Evolutionary conservation across 805 yeast species (phyloP).

Genomic region (Ascoidea asiatica): DNA sequence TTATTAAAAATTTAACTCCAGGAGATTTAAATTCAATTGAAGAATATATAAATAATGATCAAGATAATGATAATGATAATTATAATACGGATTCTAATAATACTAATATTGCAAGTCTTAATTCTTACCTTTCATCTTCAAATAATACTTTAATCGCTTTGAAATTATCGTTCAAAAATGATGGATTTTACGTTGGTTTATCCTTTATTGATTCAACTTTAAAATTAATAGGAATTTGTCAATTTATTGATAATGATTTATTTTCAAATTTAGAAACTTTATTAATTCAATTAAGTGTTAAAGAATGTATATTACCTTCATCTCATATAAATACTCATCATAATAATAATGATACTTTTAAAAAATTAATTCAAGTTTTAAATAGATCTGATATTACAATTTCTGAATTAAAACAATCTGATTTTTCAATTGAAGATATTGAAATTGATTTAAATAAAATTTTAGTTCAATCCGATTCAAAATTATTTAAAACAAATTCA

Average conservation of each 20-base stretch:
- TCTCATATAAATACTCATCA: conserved; percentile 27
- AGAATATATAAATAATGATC: conserved; percentile 40
- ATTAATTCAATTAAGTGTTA: conserved; percentile 78
- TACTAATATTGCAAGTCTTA: neutral
- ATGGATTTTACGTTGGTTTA: conserved; percentile 51
- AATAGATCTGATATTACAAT: conserved; percentile 69
- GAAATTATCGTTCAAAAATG: conserved; percentile 24
- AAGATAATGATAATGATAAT: conserved; percentile 39
- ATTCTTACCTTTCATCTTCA: conserved; percentile 1
- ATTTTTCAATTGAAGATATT: conserved; percentile 51
- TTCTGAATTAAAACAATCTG: conserved; percentile 41
- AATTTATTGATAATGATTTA: conserved; percentile 78
- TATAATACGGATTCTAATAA: conserved; percentile 9
- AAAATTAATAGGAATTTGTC: conserved; percentile 54
- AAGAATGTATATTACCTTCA: conserved; percentile 50
- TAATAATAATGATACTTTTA: conserved; percentile 33
- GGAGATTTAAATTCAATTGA: conserved; percentile 78
- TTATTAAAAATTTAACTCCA: conserved; percentile 61
- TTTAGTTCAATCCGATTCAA: conserved; percentile 11
- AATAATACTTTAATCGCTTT: conserved; percentile 16
- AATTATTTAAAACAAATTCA: conserved; percentile 41
- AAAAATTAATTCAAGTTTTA: conserved; percentile 56
- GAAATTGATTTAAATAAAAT: conserved; percentile 58
- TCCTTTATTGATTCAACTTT: conserved; percentile 66
- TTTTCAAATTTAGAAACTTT: conserved; percentile 79